phyloP scores from a whole-genome alignment of 176 grass and related monocot species.

The Ampelocalamus luodianensis region DNA sequence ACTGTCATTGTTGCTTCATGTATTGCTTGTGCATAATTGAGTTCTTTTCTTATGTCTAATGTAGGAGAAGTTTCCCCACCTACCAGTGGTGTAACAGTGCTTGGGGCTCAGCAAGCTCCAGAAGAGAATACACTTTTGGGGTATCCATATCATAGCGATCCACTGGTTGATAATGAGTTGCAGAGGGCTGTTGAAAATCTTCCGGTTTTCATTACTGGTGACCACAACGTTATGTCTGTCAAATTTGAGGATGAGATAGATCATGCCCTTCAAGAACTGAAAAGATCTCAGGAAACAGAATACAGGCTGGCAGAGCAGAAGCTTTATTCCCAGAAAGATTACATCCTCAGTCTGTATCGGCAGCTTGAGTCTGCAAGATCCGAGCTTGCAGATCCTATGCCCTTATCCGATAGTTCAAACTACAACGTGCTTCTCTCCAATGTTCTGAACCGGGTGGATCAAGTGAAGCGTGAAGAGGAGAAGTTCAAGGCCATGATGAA shows the following conservation, averaged over 20 bases:
- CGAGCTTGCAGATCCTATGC: constrained; percentile 57
- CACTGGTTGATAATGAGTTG: constrained; percentile 40
- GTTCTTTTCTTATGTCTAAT: constrained; percentile 40
- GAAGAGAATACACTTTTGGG: constrained; percentile 2
- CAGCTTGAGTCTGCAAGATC: constrained; percentile 65
- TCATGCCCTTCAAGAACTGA: constrained; percentile 65
- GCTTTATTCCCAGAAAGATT: constrained; percentile 79
- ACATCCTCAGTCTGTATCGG: constrained; percentile 66
- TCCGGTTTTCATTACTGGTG: constrained; percentile 56
- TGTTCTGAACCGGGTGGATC: constrained; percentile 56
- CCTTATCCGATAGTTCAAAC: constrained; percentile 47
- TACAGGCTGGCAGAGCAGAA: constrained; percentile 72
- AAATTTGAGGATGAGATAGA: constrained; percentile 77
- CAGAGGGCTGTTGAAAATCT: constrained; percentile 16
- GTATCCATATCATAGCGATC: constrained; percentile 46
- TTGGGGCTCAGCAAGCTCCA: constrained; percentile 41
- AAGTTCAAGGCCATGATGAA: constrained; percentile 76
- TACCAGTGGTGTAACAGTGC: constrained; percentile 39
- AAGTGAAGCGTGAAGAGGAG: constrained; percentile 78
- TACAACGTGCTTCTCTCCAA: constrained; percentile 57
- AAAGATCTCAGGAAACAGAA: constrained; percentile 69
- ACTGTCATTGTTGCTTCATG: constrained; percentile 11
- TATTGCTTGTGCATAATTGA: constrained; percentile 36
- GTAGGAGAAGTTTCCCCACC: constrained; percentile 47
- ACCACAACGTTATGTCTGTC: constrained; percentile 47